These are phyloP conservation scores for Ajuga reptans DNA, from an alignment of 305 asterid genomes.

Conservation along the genomic window DNA sequence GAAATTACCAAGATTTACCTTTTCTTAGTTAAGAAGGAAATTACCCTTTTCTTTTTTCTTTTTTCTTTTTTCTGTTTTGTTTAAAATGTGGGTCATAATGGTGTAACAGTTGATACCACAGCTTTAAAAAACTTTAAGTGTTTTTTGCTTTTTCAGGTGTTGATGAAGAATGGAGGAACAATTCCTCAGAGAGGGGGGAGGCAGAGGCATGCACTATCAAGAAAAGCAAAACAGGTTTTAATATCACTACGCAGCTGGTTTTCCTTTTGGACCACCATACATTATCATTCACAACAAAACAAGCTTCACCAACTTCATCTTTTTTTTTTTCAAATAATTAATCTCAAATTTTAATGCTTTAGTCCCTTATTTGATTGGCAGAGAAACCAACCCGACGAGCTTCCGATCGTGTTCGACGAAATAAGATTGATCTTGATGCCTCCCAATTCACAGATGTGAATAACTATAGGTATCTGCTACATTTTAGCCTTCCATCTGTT, in stretches of 20 bases:
- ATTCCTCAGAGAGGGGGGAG: conserved; percentile 61
- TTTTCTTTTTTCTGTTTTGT: conserved; percentile 23
- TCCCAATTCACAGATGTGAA: conserved; percentile 52
- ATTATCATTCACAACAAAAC: conserved; percentile 17
- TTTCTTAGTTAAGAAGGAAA: conserved; percentile 24
- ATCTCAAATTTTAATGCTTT: not conserved
- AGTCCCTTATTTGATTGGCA: conserved; percentile 23
- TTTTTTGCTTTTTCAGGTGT: conserved; percentile 64
- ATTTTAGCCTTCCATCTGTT: not conserved
- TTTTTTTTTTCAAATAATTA: not conserved
- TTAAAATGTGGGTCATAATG: conserved; percentile 38
- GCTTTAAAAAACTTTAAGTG: conserved; percentile 42
- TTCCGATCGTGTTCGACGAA: conserved; percentile 35
- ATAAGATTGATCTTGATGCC: conserved; percentile 55
- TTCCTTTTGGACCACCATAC: conserved; percentile 61
- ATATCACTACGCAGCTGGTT: conserved; percentile 28
- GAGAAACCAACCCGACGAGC: conserved; percentile 33
- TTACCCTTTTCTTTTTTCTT: not conserved
- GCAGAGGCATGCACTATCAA: conserved; percentile 73
- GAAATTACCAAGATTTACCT: conserved; percentile 17
- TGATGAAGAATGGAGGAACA: conserved; percentile 89
- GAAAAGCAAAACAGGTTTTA: conserved; percentile 83
- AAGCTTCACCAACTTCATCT: not conserved
- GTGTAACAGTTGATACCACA: conserved; percentile 36
- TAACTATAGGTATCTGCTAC: conserved; percentile 39